Conservation (phyloP, 768 basidiomycete genomes). For the Pseudohyphozyma bogoriensis region DNA sequence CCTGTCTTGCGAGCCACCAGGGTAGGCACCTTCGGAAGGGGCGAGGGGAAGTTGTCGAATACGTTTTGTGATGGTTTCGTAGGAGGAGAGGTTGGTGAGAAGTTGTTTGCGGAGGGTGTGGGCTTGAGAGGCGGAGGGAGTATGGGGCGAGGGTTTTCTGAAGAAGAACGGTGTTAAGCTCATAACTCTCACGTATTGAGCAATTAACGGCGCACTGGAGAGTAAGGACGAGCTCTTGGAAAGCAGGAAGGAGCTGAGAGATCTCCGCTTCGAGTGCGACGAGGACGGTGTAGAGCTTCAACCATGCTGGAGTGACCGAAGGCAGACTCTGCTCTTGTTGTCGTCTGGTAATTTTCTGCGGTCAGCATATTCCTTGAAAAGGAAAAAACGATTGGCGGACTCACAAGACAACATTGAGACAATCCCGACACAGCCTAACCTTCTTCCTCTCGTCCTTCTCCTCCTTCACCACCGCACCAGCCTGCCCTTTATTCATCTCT, state of each 20-base stretch:
- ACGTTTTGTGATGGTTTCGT: conserved; percentile 77
- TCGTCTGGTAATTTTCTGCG: conserved; percentile 50
- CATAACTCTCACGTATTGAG: too few relatives aligned
- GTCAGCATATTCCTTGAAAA: conserved; percentile 53
- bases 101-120: conserved; percentile 64
- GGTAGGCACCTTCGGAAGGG: conserved; percentile 31
- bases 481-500: too few relatives aligned
- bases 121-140: conserved; percentile 45
- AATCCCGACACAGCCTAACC: conserved; percentile 74
- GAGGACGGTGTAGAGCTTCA: conserved; percentile 65
- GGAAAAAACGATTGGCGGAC: conserved; percentile 38
- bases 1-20: conserved; percentile 65
- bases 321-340: conserved; percentile 68
- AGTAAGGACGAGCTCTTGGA: conserved; percentile 70
- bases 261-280: conserved; percentile 74
- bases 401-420: conserved; percentile 67
- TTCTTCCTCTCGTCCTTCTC: conserved; percentile 81
- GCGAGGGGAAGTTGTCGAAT: conserved; percentile 52
- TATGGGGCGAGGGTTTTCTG: conserved; percentile 37
- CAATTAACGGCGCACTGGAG: conserved; percentile 49
- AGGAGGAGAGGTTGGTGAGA: conserved; percentile 73
- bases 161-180: conserved; percentile 30
- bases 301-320: conserved; percentile 51
- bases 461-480: conserved; percentile 47
- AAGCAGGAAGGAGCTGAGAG: conserved; percentile 73